phyloP scores from a whole-genome alignment of 495 filamentous ascomycete species.

The Acidiella bohemica region DNA sequence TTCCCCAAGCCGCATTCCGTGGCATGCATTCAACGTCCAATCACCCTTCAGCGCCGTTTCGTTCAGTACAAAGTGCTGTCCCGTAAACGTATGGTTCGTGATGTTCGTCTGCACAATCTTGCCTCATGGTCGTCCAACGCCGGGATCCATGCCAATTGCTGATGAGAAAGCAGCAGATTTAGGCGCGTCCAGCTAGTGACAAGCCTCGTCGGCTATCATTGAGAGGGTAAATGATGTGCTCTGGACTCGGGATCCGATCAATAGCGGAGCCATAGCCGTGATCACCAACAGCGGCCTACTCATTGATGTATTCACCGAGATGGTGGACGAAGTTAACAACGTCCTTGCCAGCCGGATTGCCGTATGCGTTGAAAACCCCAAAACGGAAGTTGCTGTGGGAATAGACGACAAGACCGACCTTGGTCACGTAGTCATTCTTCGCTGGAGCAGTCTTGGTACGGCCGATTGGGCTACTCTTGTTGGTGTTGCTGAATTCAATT shows the following conservation, averaged over 20 bases:
- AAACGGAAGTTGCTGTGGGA: constrained; percentile 31
- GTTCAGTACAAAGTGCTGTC: constrained; percentile 13
- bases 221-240: constrained; percentile 30
- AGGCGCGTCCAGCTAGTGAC: constrained; percentile 50
- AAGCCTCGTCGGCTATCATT: constrained; percentile 48
- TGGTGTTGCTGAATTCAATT: constrained; percentile 29
- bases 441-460: constrained; percentile 30
- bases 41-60: too few relatives aligned
- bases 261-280: constrained; percentile 32
- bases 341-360: constrained; percentile 52
- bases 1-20: too few relatives aligned
- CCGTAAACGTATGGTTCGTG: constrained; percentile 35
- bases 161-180: constrained; percentile 44
- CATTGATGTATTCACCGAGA: constrained; percentile 59
- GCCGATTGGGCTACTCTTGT: constrained; percentile 28
- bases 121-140: constrained; percentile 64
- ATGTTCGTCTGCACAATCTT: constrained; percentile 35
- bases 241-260: constrained; percentile 24
- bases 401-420: constrained; percentile 28
- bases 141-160: constrained; percentile 51
- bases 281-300: constrained; percentile 39
- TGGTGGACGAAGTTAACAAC: constrained; percentile 53
- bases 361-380: constrained; percentile 34
- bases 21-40: too few relatives aligned
- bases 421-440: constrained; percentile 23